Conservation (phyloP, 768 basidiomycete genomes). For the Auricularia heimuer region DNA sequence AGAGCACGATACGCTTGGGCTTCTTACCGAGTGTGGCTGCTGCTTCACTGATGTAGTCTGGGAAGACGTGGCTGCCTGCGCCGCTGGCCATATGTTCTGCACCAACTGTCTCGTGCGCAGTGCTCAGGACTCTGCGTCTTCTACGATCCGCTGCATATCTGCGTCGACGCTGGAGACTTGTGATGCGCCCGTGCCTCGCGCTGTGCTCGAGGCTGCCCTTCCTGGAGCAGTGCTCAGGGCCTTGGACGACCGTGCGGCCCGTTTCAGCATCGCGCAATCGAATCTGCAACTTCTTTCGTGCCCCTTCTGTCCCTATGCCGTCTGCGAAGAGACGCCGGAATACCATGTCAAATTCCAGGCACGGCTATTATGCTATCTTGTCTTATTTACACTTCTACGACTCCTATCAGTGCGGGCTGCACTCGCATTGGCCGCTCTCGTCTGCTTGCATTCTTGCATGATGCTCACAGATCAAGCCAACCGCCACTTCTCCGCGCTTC, state of each 20-base stretch:
- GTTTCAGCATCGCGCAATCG: not conserved
- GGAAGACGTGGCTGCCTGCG: constrained; percentile 9
- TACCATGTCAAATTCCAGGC: not conserved
- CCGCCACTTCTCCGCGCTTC: not conserved
- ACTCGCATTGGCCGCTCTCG: not conserved
- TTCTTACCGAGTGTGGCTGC: constrained; percentile 11
- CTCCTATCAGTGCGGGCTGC: not conserved
- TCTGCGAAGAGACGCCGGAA: not conserved
- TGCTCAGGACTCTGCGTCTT: constrained; percentile 1
- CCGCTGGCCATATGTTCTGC: constrained; percentile 9
- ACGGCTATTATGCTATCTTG: not conserved
- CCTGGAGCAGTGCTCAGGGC: not conserved
- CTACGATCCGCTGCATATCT: constrained; percentile 7
- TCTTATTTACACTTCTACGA: not conserved
- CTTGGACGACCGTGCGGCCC: constrained; percentile 5
- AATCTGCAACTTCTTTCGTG: constrained; percentile 4
- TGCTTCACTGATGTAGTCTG: constrained; percentile 12
- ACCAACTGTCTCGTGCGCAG: constrained; percentile 3
- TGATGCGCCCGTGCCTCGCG: not conserved
- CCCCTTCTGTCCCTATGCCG: constrained; percentile 9
- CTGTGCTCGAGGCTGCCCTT: constrained; percentile 1
- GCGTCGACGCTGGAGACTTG: constrained; percentile 1
- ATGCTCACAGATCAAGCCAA: not conserved
- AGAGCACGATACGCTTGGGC: constrained; percentile 1
- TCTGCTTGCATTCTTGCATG: not conserved